phyloP scores from a whole-genome alignment of 2,329 filamentous ascomycete species.

The Pseudogymnoascus sp. region DNA sequence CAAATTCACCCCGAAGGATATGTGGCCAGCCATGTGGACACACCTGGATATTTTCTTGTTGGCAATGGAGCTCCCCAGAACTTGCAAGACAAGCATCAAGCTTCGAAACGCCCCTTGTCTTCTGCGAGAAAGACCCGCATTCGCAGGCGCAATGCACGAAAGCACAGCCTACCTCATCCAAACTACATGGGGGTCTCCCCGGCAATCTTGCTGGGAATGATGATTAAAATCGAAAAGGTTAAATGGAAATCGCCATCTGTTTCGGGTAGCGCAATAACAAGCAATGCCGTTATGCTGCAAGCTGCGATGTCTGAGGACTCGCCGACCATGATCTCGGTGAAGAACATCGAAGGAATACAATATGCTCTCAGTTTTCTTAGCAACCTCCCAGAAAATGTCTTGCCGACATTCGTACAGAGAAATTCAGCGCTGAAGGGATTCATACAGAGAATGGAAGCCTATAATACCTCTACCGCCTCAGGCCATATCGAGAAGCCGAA shows the following conservation, averaged over 20 bases:
- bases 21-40: neutral
- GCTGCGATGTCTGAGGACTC: neutral
- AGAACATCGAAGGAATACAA: neutral
- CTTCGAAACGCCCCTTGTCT: neutral
- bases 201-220: neutral
- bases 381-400: neutral
- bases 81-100: neutral
- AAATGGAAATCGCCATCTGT: neutral
- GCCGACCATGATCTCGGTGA: neutral
- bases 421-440: neutral
- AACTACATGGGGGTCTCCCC: conserved; percentile 1
- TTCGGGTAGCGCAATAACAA: neutral
- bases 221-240: neutral
- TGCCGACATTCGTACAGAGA: neutral
- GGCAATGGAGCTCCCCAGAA: neutral
- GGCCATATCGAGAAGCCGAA: too few species aligned
- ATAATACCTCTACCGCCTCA: neutral
- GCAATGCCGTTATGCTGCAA: neutral
- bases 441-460: neutral
- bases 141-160: neutral
- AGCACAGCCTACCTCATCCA: neutral
- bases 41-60: neutral
- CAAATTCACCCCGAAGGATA: neutral
- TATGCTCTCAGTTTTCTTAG: neutral
- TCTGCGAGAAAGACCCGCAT: neutral